These are phyloP conservation scores for Silene latifolia DNA, from an alignment of 148 eudicot genomes.

Conservation along the genomic window DNA sequence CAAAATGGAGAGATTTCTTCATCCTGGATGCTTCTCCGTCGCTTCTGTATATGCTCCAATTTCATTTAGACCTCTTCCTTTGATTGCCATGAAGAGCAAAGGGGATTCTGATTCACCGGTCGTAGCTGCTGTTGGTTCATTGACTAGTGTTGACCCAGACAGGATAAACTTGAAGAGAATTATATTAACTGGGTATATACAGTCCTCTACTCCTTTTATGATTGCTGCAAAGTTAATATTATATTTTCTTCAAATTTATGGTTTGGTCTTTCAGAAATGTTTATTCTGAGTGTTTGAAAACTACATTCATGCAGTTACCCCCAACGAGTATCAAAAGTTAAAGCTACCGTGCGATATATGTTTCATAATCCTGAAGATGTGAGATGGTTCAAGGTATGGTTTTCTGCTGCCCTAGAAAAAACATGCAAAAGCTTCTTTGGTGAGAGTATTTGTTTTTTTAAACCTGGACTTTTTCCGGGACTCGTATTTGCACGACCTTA, in stretches of 20 bases:
- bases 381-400: slow-evolving; percentile 93
- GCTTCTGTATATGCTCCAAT: slow-evolving; percentile 94
- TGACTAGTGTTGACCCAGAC: slow-evolving; percentile 69
- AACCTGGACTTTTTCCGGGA: background rate
- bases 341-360: slow-evolving; percentile 88
- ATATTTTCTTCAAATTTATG: background rate
- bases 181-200: slow-evolving; percentile 74
- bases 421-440: background rate
- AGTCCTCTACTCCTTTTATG: background rate
- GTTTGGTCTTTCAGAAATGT: background rate
- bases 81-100: slow-evolving; percentile 62
- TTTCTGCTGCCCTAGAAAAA: slow-evolving; percentile 9
- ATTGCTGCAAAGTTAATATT: background rate
- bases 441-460: background rate
- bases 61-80: slow-evolving; percentile 74
- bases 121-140: slow-evolving; percentile 84
- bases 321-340: slow-evolving; percentile 86
- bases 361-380: slow-evolving; percentile 96
- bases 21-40: slow-evolving; percentile 74
- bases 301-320: slow-evolving; percentile 67
- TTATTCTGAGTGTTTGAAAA: background rate
- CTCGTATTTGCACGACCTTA: too few relatives aligned
- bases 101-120: slow-evolving; percentile 39
- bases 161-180: slow-evolving; percentile 84
- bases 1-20: slow-evolving; percentile 99